Evolutionary conservation across 495 filamentous ascomycete genomes (phyloP).

Genomic region (Antarctomyces pellizariae): DNA sequence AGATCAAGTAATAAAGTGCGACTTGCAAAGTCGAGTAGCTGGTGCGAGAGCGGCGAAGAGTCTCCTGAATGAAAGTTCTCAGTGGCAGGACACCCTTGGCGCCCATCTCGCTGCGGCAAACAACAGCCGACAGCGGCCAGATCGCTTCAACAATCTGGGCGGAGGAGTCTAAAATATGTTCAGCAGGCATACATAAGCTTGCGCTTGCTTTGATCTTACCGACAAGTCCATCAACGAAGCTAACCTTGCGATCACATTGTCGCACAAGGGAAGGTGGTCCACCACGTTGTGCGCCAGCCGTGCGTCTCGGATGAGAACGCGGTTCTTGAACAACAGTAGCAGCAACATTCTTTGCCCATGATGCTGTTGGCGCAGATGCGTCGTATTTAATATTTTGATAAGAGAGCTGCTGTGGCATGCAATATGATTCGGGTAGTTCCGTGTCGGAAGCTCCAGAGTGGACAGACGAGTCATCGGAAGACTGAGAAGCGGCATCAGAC

Average conservation of each 20-base stretch:
- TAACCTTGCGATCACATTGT: slow-evolving; percentile 81
- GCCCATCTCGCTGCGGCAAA: slow-evolving; percentile 29
- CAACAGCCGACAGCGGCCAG: slow-evolving; percentile 60
- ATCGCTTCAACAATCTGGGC: slow-evolving; percentile 94
- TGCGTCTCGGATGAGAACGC: slow-evolving; percentile 66
- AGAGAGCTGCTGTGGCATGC: slow-evolving; percentile 11
- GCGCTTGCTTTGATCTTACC: slow-evolving; percentile 46
- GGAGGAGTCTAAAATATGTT: slow-evolving; percentile 53
- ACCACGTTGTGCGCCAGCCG: slow-evolving; percentile 27
- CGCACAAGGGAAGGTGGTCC: slow-evolving; percentile 65
- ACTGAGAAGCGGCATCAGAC: slow-evolving; percentile 45
- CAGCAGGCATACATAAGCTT: slow-evolving; percentile 12
- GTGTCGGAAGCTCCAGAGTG: slow-evolving; percentile 24
- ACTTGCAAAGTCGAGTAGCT: slow-evolving; percentile 96
- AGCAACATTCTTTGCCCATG: slow-evolving; percentile 13
- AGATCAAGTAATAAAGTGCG: slow-evolving; percentile 83
- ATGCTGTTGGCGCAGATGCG: slow-evolving; percentile 12
- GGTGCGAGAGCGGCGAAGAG: slow-evolving; percentile 75
- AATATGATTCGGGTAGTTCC: slow-evolving; percentile 20
- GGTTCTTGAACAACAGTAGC: slow-evolving; percentile 34
- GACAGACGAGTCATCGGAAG: slow-evolving; percentile 24
- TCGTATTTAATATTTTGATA: slow-evolving; percentile 13
- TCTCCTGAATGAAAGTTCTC: slow-evolving; percentile 92
- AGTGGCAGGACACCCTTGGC: slow-evolving; percentile 61
- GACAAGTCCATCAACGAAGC: slow-evolving; percentile 94